Evolutionary conservation across 202 grass and related monocot genomes (phyloP), one percentile per base, ranked within the genome.

Genomic region (Musa balbisiana): DNA sequence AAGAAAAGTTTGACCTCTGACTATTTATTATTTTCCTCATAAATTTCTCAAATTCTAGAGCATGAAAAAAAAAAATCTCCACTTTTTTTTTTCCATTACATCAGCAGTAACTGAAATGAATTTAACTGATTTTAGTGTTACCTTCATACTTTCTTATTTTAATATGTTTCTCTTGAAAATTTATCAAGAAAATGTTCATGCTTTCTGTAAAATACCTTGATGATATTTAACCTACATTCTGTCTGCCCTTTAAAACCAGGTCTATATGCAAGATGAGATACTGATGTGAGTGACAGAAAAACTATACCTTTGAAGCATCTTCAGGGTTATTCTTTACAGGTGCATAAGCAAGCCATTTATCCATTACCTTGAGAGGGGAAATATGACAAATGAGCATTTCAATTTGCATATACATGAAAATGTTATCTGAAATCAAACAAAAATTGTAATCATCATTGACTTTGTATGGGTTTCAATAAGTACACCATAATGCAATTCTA

Each of bases 301-400:
- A 52, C 15, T 70, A 72, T 85, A 98, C 94, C 88, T 92, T 93
- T 73, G 94, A 87, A 78, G 94, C 88, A 82, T 98, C 94, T 89
- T 98, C 94, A 73, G 88, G 88, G 77, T 97, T 97, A 78, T 91
- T 97, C 80, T 97, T 97, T 73, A 97, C 94, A 52, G 94, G 90
- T 76, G 94, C 79, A 88, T 98, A 98, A 76, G 88, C 91, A 88
- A 98, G 85, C 94, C 94, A 98, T 22, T 88, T 74, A 89, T 93
- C 94, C 77, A 93, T 88, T 67, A 93, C 88, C 90, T 97, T n/a
- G 8, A 70, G 51, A 3, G 21, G 8, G 8, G 15, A 49, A 19
- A 50, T 15, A 50, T 19, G 24, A 49, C 33, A 70, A 19, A n/a
- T 29, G 9, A 70, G 2, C 25, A 50, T 43, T 50, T 10, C 5